Conservation (phyloP, 2,329 filamentous ascomycete genomes). For the Clarireedia sp. region DNA sequence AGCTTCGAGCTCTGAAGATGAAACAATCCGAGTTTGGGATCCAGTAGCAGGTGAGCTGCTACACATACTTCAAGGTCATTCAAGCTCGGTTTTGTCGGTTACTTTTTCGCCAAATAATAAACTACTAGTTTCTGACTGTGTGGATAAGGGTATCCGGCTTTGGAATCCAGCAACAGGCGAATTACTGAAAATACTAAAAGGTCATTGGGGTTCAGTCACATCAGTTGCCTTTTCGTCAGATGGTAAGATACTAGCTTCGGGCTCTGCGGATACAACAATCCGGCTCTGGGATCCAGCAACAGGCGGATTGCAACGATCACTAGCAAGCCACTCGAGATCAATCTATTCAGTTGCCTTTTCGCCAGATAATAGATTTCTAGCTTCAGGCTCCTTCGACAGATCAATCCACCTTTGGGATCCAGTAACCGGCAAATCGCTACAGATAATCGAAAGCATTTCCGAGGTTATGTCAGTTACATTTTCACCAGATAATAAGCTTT, state of each 20-base stretch:
- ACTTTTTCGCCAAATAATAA: background rate
- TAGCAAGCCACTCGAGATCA: background rate
- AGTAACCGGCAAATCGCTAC: background rate
- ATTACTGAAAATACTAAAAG: background rate
- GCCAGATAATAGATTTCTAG: background rate
- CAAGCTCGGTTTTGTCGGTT: background rate
- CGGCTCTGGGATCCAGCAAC: background rate
- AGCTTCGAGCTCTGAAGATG: background rate
- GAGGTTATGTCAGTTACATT: background rate
- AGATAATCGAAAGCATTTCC: background rate
- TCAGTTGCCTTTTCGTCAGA: background rate
- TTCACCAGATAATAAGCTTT: background rate
- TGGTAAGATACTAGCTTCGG: background rate
- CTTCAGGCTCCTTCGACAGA: background rate
- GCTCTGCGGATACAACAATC: background rate
- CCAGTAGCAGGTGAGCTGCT: background rate
- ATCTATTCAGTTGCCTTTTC: background rate
- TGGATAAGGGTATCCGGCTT: background rate
- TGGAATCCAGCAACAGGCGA: background rate
- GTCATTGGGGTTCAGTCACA: too few relatives aligned
- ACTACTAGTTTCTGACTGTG: background rate
- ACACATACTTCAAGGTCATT: background rate
- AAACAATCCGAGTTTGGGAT: background rate
- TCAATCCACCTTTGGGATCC: background rate
- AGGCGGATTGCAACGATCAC: background rate